phyloP scores from a whole-genome alignment of 306 rosid species.

The Hippophae rhamnoides region DNA sequence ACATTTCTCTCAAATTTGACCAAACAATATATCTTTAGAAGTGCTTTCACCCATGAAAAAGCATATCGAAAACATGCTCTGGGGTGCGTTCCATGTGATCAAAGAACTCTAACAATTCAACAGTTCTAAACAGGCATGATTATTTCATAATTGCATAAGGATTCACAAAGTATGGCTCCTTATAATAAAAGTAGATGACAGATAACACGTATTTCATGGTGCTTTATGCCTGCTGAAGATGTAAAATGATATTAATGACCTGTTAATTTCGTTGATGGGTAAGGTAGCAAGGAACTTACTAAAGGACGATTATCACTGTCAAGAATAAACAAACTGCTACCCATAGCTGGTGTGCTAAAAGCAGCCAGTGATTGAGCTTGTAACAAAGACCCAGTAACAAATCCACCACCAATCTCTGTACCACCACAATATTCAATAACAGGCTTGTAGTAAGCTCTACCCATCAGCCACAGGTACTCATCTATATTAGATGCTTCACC shows the following conservation, averaged over 20 bases:
- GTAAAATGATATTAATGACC: no score
- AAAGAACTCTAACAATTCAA: not conserved
- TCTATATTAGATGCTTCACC: conserved; percentile 94
- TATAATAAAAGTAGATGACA: not conserved
- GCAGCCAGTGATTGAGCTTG: conserved; percentile 91
- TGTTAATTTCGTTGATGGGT: not conserved
- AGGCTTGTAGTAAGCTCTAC: conserved; percentile 88
- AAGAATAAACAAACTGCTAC: conserved; percentile 74
- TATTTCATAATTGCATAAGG: not conserved
- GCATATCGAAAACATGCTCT: no score
- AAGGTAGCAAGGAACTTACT: conserved; percentile 37
- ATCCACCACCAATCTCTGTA: conserved; percentile 91
- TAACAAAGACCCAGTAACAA: conserved; percentile 72
- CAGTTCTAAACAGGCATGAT: not conserved
- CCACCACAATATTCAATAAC: conserved; percentile 93
- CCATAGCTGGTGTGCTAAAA: conserved; percentile 92
- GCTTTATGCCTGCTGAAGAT: no score
- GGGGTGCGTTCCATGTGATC: not conserved
- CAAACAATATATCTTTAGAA: no score
- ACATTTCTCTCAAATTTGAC: no score
- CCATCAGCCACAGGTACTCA: conserved; percentile 96
- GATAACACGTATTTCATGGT: no score
- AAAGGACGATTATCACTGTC: conserved; percentile 61
- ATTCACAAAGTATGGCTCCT: not conserved
- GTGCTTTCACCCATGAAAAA: no score